Evolutionary conservation across 139 green algal genomes (phyloP), one percentile per base, ranked within the genome.

Genomic region (Picochlorum sp.): DNA sequence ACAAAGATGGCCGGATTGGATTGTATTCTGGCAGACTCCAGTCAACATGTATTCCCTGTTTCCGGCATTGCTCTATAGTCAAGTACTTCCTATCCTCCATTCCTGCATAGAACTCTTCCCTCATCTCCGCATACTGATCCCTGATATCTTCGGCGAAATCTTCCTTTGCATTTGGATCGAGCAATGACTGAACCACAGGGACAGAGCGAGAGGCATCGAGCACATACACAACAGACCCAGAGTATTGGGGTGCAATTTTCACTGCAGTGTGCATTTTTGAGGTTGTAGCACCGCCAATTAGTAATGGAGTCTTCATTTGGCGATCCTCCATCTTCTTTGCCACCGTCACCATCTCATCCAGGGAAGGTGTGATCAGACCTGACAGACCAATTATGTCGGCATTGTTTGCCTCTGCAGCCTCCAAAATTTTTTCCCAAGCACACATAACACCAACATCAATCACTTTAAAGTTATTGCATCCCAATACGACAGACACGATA

Each of bases 381-480:
- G 75, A 90, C n/a, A 99, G 74, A 31, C 92, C 92, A 44, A 98
- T 86, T 50, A 98, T 86, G 70, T 98, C 84, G 0, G 92, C 92
- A 28, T 95, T 93, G 74, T 94, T 74, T 76, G 93, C 84, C 40
- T 77, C 62, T 0, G 83, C 85, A 2, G 85, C 81, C 16, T 91
- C 86, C 28, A 99, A 64, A 72, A 99, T 99, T 40, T 84, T 96
- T 22, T 96, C 84, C 68, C 80, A 95, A 1, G 89, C 81, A 18
- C 79, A 90, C 92, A 98, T 98, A 12, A 98, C 92, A 31, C 92
- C 92, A 22, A 96, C 56, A 68, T 98, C 91, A 33, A 98, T 78
- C 3, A 92, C 81, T 82, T 96, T 98, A 85, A 95, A 99, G 79
- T 99, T 99, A 82, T 99, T 99, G 88, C 92, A 99, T 29, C 92